Evolutionary conservation across 2,329 filamentous ascomycete species (phyloP).

Genomic region (Septoria linicola): DNA sequence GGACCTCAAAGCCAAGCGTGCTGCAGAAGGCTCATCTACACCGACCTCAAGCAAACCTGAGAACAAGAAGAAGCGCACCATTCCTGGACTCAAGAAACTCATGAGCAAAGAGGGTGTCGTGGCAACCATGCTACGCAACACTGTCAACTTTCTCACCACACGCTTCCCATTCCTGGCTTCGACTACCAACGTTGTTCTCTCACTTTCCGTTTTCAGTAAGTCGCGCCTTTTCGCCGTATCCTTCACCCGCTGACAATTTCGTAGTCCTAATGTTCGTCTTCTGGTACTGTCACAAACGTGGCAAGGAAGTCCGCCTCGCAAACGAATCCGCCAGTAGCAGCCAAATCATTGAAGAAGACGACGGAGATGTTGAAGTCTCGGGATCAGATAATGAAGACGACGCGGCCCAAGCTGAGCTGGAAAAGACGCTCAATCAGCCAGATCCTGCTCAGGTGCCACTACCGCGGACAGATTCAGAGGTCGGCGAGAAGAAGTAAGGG

Average conservation of each 20-base stretch:
- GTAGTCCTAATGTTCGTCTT: constrained; percentile 85
- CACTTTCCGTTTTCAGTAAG: constrained; percentile 81
- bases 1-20: constrained; percentile 42
- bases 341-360: constrained; percentile 24
- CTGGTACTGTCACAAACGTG: constrained; percentile 98
- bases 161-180: constrained; percentile 83
- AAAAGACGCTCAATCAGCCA: constrained; percentile 29
- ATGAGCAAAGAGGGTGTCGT: constrained; percentile 85
- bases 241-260: constrained; percentile 26
- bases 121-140: constrained; percentile 80
- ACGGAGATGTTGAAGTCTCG: constrained; percentile 24
- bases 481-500: background rate
- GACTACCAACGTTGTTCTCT: constrained; percentile 88
- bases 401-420: constrained; percentile 15
- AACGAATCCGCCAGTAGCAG: constrained; percentile 17
- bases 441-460: constrained; percentile 29
- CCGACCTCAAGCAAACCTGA: constrained; percentile 18
- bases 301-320: constrained; percentile 74
- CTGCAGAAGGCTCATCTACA: constrained; percentile 42
- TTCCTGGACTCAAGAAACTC: constrained; percentile 73
- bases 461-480: constrained; percentile 15
- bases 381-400: constrained; percentile 23
- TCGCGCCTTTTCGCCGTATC: constrained; percentile 26
- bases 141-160: constrained; percentile 81
- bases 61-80: constrained; percentile 53